A percentile compares a stretch with the other conserved stretches of the same genome.
Conservation (phyloP, 495 filamentous ascomycete genomes). For the Oleoguttula mirabilis region DNA sequence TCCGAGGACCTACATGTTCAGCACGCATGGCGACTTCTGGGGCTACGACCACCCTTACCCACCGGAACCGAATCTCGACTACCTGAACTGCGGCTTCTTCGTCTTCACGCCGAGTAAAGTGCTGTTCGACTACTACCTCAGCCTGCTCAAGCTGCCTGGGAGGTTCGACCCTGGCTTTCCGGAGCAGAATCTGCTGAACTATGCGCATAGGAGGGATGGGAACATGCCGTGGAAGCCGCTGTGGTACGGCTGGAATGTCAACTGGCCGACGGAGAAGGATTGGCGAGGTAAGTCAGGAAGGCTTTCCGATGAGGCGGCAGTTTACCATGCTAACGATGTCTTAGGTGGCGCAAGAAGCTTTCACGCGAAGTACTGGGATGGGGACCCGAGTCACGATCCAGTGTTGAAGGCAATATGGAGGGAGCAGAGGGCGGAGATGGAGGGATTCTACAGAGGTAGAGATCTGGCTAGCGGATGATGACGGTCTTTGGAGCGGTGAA, state of each 20-base stretch:
- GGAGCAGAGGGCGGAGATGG: constrained; percentile 23
- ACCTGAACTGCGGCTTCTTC: constrained; percentile 22
- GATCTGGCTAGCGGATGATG: too few relatives aligned
- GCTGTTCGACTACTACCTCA: constrained; percentile 20
- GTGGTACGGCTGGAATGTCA: constrained; percentile 26
- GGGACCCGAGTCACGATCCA: constrained; percentile 19
- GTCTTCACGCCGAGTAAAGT: constrained; percentile 16
- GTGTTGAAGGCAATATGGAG: constrained; percentile 23
- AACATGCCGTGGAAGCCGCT: constrained; percentile 23
- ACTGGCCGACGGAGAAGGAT: constrained; percentile 22
- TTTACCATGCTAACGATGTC: neutral
- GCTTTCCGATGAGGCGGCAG: neutral
- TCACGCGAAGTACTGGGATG: constrained; percentile 23
- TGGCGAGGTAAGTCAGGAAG: constrained; percentile 9
- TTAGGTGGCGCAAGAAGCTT: constrained; percentile 19
- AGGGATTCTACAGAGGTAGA: constrained; percentile 17
- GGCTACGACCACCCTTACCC: constrained; percentile 19
- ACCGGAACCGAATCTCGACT: constrained; percentile 6
- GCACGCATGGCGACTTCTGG: constrained; percentile 13
- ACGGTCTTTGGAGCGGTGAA: too few relatives aligned
- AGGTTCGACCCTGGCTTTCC: constrained; percentile 14
- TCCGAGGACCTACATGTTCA: constrained; percentile 22
- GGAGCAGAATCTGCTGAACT: constrained; percentile 21
- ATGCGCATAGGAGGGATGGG: constrained; percentile 20
- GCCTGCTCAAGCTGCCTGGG: constrained; percentile 10